Conservation (phyloP, 169 alveolate genomes). For the Eimeria sp. region DNA sequence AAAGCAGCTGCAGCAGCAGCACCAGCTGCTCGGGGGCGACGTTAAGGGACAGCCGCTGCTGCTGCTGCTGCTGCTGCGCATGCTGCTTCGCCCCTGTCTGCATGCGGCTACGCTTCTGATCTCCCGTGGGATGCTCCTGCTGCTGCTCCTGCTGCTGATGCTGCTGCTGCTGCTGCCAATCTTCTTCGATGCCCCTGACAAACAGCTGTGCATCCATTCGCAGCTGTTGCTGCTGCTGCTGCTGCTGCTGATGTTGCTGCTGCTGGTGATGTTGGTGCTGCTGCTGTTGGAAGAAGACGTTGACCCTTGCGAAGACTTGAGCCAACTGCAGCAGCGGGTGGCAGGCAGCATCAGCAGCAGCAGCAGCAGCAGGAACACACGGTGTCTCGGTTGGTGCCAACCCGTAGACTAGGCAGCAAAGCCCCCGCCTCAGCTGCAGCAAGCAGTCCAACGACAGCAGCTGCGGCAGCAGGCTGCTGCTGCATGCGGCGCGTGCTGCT, state of each 20-base stretch:
- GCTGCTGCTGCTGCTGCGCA: slow-evolving; percentile 47
- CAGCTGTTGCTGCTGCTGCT: slow-evolving; percentile 44
- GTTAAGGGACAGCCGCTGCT: slow-evolving; percentile 52
- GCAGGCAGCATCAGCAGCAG: slow-evolving; percentile 14
- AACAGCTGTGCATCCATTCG: slow-evolving; percentile 18
- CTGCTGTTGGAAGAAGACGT: slow-evolving; percentile 32
- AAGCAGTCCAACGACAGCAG: slow-evolving; percentile 55
- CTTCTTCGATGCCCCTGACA: slow-evolving; percentile 22
- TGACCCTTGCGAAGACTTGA: slow-evolving; percentile 12
- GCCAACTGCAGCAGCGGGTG: slow-evolving; percentile 69
- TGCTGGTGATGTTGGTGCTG: slow-evolving; percentile 10
- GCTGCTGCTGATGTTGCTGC: slow-evolving; percentile 10
- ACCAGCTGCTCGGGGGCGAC: background rate
- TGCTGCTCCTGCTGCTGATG: slow-evolving; percentile 32
- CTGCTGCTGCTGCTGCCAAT: slow-evolving; percentile 30
- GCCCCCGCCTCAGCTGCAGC: slow-evolving; percentile 61
- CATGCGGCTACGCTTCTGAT: slow-evolving; percentile 7
- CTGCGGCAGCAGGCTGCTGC: slow-evolving; percentile 31
- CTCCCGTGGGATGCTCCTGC: background rate
- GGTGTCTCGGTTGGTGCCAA: background rate
- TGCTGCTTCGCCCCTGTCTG: background rate
- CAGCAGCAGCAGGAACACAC: slow-evolving; percentile 21
- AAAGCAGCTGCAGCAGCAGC: slow-evolving; percentile 54
- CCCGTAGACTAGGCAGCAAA: slow-evolving; percentile 44
- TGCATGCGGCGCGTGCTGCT: background rate